phyloP scores from a whole-genome alignment of 495 filamentous ascomycete genomes.

The Aspergillus olivimuriae region DNA sequence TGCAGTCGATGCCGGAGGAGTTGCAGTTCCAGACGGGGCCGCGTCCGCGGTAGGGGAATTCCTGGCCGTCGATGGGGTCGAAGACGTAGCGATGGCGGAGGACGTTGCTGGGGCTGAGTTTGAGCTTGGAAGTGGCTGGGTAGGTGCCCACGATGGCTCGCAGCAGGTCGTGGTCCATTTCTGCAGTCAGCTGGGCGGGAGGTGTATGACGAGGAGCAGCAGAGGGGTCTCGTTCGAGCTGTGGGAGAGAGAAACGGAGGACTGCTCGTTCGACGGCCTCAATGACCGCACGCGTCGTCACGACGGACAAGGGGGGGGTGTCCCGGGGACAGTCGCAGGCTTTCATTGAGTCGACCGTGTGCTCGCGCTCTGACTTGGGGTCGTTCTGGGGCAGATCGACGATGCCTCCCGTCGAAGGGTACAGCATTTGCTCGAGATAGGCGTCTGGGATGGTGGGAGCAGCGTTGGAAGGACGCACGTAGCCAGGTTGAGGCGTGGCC shows the following conservation, averaged over 20 bases:
- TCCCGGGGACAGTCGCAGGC: no score
- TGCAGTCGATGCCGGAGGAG: constrained; percentile 26
- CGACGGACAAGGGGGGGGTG: neutral
- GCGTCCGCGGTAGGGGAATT: constrained; percentile 23
- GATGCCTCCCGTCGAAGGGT: constrained; percentile 4
- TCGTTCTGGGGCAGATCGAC: no score
- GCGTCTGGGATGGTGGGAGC: constrained; percentile 10
- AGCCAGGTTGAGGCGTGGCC: neutral
- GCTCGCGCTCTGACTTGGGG: no score
- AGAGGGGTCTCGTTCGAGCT: constrained; percentile 24
- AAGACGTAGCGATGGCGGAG: constrained; percentile 9
- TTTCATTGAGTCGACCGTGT: no score
- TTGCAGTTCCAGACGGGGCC: constrained; percentile 19
- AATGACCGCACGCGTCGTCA: constrained; percentile 1
- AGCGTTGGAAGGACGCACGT: constrained; percentile 10
- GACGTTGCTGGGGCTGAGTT: constrained; percentile 4
- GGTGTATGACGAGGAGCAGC: constrained; percentile 12
- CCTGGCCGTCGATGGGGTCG: constrained; percentile 12
- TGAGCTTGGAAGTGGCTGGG: constrained; percentile 12
- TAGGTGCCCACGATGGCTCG: constrained; percentile 12
- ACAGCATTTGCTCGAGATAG: constrained; percentile 14
- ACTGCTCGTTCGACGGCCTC: constrained; percentile 24
- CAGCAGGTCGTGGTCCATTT: constrained; percentile 8
- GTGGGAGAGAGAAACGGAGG: constrained; percentile 22
- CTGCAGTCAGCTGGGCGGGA: constrained; percentile 12